Conservation (phyloP, 345 rosid species). For the Cardamine resedifolia region DNA sequence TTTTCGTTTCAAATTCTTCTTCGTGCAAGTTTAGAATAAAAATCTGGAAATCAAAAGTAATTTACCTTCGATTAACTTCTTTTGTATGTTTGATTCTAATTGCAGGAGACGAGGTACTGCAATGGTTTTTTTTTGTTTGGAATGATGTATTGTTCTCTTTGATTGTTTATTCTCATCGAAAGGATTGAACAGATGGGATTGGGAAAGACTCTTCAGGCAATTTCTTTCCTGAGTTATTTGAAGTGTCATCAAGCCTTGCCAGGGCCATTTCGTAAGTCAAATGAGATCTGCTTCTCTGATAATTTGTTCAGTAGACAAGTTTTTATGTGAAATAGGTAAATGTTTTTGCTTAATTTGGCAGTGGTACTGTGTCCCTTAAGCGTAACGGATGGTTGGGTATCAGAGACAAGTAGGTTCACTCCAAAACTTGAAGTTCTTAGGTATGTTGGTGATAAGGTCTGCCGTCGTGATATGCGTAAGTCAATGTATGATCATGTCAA, state of each 20-base stretch:
- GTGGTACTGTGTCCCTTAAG: constrained; percentile 88
- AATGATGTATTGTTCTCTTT: constrained; percentile 13
- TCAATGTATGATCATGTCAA: constrained; percentile 47
- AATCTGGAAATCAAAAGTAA: neutral
- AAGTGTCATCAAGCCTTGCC: constrained; percentile 48
- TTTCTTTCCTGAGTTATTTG: constrained; percentile 73
- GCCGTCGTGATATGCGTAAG: constrained; percentile 54
- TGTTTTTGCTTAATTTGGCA: constrained; percentile 36
- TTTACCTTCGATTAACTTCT: neutral
- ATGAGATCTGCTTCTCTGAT: constrained; percentile 11
- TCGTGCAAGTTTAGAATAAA: neutral
- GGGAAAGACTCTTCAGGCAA: constrained; percentile 90
- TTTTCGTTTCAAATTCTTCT: neutral
- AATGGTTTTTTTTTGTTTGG: neutral
- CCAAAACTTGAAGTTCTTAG: constrained; percentile 62
- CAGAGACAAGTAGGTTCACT: constrained; percentile 68
- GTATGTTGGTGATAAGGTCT: constrained; percentile 78
- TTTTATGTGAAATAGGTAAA: neutral
- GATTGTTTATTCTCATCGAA: constrained; percentile 10
- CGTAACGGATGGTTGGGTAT: constrained; percentile 84
- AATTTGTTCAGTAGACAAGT: neutral
- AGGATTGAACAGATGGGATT: constrained; percentile 72
- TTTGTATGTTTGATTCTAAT: constrained; percentile 14
- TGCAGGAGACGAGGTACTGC: constrained; percentile 84
- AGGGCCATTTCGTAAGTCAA: constrained; percentile 75